These are phyloP conservation scores for Elongisporangium anandrum DNA, from an alignment of 352 stramenopile species.

Conservation along the genomic window DNA sequence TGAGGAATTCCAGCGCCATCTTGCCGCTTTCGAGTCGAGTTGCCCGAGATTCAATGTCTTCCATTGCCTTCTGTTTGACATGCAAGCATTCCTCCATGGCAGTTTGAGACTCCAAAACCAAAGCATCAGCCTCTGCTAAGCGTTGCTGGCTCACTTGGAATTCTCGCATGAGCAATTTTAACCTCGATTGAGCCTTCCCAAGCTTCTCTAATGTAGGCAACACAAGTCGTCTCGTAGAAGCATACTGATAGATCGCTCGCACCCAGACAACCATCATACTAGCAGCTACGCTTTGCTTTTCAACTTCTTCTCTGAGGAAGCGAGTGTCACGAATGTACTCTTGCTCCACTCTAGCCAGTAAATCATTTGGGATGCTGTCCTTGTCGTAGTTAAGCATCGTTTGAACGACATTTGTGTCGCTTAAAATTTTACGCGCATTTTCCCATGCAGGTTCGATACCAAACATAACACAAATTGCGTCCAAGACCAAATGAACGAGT, in stretches of 20 bases:
- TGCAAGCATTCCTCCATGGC: slow-evolving; percentile 19
- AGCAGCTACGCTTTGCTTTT: slow-evolving; percentile 71
- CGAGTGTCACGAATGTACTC: slow-evolving; percentile 49
- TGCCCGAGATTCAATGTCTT: slow-evolving; percentile 34
- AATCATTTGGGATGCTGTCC: slow-evolving; percentile 41
- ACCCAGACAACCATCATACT: slow-evolving; percentile 80
- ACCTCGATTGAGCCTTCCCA: slow-evolving; percentile 41
- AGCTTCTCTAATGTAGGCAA: slow-evolving; percentile 66
- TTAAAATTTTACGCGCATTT: slow-evolving; percentile 54
- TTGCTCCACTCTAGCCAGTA: slow-evolving; percentile 32
- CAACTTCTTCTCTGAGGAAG: slow-evolving; percentile 64
- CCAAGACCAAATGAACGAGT: slow-evolving; percentile 65
- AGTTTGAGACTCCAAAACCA: slow-evolving; percentile 13
- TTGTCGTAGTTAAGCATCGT: slow-evolving; percentile 72
- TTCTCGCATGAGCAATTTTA: slow-evolving; percentile 56
- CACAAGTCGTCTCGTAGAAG: slow-evolving; percentile 34
- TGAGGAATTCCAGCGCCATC: slow-evolving; percentile 27
- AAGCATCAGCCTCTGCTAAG: slow-evolving; percentile 41
- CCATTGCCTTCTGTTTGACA: slow-evolving; percentile 19
- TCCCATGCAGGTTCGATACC: slow-evolving; percentile 69
- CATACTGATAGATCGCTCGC: slow-evolving; percentile 63
- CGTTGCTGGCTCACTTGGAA: slow-evolving; percentile 64
- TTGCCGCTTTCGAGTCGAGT: slow-evolving; percentile 22
- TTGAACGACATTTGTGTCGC: slow-evolving; percentile 67
- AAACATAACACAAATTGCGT: slow-evolving; percentile 72